These are phyloP conservation scores for Zygoascus bituminiphila DNA, from an alignment of 805 yeast species.

Conservation along the genomic window DNA sequence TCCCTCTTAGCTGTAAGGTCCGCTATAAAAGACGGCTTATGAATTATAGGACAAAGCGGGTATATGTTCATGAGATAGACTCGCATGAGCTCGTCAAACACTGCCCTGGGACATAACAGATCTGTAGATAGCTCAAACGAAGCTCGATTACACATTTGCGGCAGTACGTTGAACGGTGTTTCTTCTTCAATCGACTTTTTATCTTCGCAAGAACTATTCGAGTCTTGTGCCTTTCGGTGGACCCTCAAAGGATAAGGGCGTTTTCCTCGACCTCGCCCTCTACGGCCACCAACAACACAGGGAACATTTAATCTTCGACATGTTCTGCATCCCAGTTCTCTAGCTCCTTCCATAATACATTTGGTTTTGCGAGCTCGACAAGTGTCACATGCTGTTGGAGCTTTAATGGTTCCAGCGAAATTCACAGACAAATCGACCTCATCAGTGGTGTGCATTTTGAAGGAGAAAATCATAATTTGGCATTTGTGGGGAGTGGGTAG, in stretches of 20 bases:
- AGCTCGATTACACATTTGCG: too few species aligned
- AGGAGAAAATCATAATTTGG: too few species aligned
- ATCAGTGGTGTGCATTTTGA: too few species aligned
- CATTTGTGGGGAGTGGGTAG: too few species aligned
- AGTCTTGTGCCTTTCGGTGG: too few species aligned
- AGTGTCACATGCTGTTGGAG: neutral
- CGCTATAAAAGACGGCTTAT: slow-evolving; percentile 8
- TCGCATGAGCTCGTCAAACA: slow-evolving; percentile 2
- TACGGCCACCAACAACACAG: neutral
- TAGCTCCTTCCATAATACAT: neutral
- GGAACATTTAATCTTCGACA: neutral
- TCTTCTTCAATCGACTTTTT: too few species aligned
- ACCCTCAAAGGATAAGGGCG: neutral
- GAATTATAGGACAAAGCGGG: slow-evolving; percentile 11
- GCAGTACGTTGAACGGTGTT: too few species aligned
- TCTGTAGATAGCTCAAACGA: slow-evolving; percentile 1
- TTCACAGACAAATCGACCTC: too few species aligned
- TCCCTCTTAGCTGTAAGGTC: slow-evolving; percentile 9
- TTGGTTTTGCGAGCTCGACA: neutral
- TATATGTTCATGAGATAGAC: slow-evolving; percentile 5
- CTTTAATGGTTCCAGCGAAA: too few species aligned
- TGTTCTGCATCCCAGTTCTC: neutral
- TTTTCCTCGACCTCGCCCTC: neutral
- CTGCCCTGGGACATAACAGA: slow-evolving; percentile 3
- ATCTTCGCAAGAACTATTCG: too few species aligned